Base-by-base conservation (phyloP, 257 asterid genomes). In the Euphrasia confusa region DNA sequence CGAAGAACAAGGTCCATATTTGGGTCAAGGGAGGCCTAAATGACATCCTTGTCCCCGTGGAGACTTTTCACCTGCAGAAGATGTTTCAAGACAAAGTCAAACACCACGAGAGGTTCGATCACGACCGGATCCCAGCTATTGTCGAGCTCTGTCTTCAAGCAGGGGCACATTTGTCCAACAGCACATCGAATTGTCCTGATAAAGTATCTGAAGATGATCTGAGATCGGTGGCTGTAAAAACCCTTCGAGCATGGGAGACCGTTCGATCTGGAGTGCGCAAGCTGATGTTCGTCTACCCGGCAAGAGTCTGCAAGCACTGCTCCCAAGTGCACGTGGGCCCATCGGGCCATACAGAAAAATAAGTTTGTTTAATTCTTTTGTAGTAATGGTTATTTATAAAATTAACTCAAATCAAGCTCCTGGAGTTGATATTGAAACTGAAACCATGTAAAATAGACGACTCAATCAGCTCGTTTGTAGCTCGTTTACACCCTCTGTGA, bases 111-210 rank as follows among this genome's bases (percentile, higher is more conserved):
- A 83, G 95, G 69, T 89, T 89, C 27, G 90, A 92, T 70, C 72
- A 80, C 61, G 88, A 83, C 30, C 89, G 96, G 17, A 65, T 89
- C 55, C 79, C 96, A 4, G 99, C 99, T n/a, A 79, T 89, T 40
- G 71, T 89, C 47, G 97, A 89, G 68, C 85, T 89, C 50, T 92
- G 99, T 73, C 80, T 81, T 39, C 99, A 89, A 68, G 97, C 96
- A 7, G 99, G 97, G 30, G 83, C 77, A 60, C 67, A 77, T 63
- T 69, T 35, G 42, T 35, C 68, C 3, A 10, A 26, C 37, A 64
- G 14, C 32, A 63, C 39, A 65, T 66, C 47, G 18, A 56, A 61
- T 49, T 32, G 6, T 57, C 42, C 67, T 7, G 68, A 72, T 7
- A 67, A 77, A 66, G 30, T 78, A 21, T 80, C 90, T 0, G 73